A percentile compares a stretch with the other conserved stretches of the same genome.
Conservation (phyloP, 495 filamentous ascomycete genomes). For the Neurospora terricola region DNA sequence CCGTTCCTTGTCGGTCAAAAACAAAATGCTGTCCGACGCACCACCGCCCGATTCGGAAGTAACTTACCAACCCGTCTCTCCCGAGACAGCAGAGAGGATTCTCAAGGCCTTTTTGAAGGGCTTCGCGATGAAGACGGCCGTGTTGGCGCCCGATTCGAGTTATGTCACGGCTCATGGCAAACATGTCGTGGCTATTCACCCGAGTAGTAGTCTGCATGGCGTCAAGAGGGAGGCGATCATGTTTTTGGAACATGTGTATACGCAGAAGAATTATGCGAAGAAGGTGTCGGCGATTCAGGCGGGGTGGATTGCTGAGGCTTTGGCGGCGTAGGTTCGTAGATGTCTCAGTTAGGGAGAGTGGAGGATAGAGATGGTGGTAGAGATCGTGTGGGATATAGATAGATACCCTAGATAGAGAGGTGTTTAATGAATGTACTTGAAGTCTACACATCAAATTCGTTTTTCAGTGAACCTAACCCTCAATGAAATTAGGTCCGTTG, state of each 20-base stretch:
- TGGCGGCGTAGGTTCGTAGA: constrained; percentile 26
- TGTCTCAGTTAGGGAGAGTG: too few species aligned
- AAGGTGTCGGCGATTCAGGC: constrained; percentile 81
- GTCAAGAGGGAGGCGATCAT: constrained; percentile 88
- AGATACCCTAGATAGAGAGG: not conserved
- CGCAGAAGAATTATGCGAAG: constrained; percentile 81
- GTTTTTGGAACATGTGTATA: constrained; percentile 94
- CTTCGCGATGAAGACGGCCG: constrained; percentile 73
- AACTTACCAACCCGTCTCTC: constrained; percentile 32
- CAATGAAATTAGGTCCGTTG: too few species aligned
- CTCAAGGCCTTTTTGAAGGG: constrained; percentile 75
- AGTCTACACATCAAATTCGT: too few species aligned
- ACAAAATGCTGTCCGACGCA: constrained; percentile 33
- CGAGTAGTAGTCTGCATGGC: constrained; percentile 74
- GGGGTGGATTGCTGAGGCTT: constrained; percentile 70
- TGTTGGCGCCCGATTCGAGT: constrained; percentile 71
- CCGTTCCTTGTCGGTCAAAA: constrained; percentile 46
- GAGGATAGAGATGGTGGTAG: too few species aligned
- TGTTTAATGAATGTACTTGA: not conserved
- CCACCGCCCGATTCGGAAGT: constrained; percentile 38
- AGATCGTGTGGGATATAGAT: not conserved
- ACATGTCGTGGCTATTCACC: constrained; percentile 82
- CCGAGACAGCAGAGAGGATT: constrained; percentile 46
- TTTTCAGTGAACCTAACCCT: too few species aligned
- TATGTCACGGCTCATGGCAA: constrained; percentile 79